Evolutionary conservation across 371 early-diverging fungal species (phyloP), one percentile per base, ranked within the genome.

Genomic region (Cokeromyces recurvatus): DNA sequence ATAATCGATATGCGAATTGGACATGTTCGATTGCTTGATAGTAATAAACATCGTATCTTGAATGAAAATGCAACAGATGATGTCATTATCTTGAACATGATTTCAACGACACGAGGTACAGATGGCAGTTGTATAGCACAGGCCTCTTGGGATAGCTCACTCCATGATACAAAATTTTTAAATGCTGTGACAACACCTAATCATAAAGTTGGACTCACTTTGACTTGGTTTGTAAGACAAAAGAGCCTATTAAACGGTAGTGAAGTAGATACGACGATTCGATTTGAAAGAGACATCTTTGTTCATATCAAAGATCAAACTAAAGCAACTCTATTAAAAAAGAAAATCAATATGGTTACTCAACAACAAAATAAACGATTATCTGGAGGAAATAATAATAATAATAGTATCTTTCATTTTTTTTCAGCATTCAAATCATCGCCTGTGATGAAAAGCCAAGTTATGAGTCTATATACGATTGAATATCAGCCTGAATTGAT

Each of bases 101-200:
- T 80, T 6, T 57, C 61, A 5, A 53, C 62, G 16, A 56, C 58
- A 7, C 51, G 66, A 0, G 46, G 51, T 5, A 78, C 76, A 34
- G 11, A 8, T 29, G 29, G 8, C 11, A 11, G 8, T 29, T 71
- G 73, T 15, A 71, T 62, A 46, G 77, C 73, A 17, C 71, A 62
- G 16, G 77, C 77, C 5, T 61, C 88, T 0, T 94, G 94, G 94
- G 94, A 94, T 46, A 87, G 89, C 21, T 86, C 89, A 0, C 66
- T 90, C 2, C 90, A 91, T 49, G 87, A 86, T 23, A 82, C 81
- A 1, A 51, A 78, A 0, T 68, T 85, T 29, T 63, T 94, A 23
- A 91, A 94, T 50, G 55, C 78, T n/a, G 69, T 86, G 8, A 91
- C 92, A 0, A 91, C 92, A 0, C 60, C 72, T 5, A 62, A 75